These are phyloP conservation scores for Phytophthora sansomeana DNA, from an alignment of 352 stramenopile genomes.

Conservation along the genomic window DNA sequence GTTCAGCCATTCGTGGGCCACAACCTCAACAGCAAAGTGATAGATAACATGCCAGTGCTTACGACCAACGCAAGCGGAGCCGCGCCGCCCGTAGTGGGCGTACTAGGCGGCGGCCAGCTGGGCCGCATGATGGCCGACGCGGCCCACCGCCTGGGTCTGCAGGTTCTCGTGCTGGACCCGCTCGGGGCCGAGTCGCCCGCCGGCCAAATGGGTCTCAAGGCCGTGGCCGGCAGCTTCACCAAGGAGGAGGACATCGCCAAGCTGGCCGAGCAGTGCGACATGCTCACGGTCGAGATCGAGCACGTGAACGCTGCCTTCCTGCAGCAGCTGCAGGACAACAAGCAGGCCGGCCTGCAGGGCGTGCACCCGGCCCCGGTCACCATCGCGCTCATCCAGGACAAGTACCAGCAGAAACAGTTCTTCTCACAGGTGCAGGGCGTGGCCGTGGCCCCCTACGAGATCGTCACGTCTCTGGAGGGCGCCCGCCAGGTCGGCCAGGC, in stretches of 20 bases:
- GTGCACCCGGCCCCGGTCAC: conserved; percentile 91
- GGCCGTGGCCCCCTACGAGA: conserved; percentile 61
- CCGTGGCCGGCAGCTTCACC: conserved; percentile 86
- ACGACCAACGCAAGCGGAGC: conserved; percentile 41
- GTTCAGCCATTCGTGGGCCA: background rate
- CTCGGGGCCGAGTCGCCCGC: conserved; percentile 74
- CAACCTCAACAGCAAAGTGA: background rate
- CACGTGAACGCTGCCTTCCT: conserved; percentile 96
- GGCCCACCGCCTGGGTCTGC: conserved; percentile 93
- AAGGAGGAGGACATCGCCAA: conserved; percentile 71
- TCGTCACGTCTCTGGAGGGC: conserved; percentile 52
- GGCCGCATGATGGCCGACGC: conserved; percentile 99
- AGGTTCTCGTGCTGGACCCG: conserved; percentile 95
- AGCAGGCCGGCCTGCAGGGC: conserved; percentile 49
- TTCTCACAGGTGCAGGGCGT: conserved; percentile 59
- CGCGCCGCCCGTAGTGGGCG: conserved; percentile 81
- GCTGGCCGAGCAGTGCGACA: conserved; percentile 87
- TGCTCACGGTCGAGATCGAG: conserved; percentile 99
- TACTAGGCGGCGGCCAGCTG: conserved; percentile 97
- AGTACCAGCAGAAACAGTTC: conserved; percentile 96
- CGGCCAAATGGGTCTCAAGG: conserved; percentile 71
- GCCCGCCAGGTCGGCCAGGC: conserved; percentile 51
- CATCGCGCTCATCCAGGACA: conserved; percentile 98
- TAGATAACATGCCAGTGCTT: conserved; percentile 58
- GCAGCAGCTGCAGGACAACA: conserved; percentile 83